These are phyloP conservation scores for Mucor racemosus DNA, from an alignment of 371 early-diverging fungal species.

Conservation along the genomic window DNA sequence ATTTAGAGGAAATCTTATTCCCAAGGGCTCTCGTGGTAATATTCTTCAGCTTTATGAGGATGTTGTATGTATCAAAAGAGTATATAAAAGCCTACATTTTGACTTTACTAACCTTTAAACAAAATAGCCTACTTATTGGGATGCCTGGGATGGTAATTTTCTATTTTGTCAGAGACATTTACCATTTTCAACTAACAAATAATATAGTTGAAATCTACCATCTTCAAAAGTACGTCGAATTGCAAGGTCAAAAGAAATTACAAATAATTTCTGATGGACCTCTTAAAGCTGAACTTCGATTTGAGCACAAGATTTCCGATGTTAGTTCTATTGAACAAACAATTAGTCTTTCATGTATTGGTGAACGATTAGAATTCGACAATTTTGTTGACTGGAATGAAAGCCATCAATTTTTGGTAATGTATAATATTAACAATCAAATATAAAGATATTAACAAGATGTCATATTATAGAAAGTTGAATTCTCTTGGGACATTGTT, in stretches of 20 bases:
- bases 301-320: slow-evolving; percentile 66
- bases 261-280: slow-evolving; percentile 43
- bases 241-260: slow-evolving; percentile 36
- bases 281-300: slow-evolving; percentile 64
- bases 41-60: slow-evolving; percentile 86
- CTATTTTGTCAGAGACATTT: not conserved
- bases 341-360: slow-evolving; percentile 69
- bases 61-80: slow-evolving; percentile 47
- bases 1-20: slow-evolving; percentile 73
- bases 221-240: slow-evolving; percentile 41
- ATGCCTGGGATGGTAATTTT: slow-evolving; percentile 65
- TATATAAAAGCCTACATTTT: not conserved
- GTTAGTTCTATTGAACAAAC: slow-evolving; percentile 73
- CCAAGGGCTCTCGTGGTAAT: slow-evolving; percentile 73
- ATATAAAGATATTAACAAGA: not conserved
- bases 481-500: slow-evolving; percentile 85
- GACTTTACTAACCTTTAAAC: not conserved
- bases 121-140: slow-evolving; percentile 77
- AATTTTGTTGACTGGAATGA: slow-evolving; percentile 92
- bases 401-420: slow-evolving; percentile 80
- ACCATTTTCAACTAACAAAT: not conserved
- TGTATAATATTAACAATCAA: not conserved
- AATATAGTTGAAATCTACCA: slow-evolving; percentile 51
- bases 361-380: slow-evolving; percentile 83
- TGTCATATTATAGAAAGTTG: slow-evolving; percentile 73